Conservation (phyloP, 2,329 filamentous ascomycete genomes). For the Aspergillus calidoustus region DNA sequence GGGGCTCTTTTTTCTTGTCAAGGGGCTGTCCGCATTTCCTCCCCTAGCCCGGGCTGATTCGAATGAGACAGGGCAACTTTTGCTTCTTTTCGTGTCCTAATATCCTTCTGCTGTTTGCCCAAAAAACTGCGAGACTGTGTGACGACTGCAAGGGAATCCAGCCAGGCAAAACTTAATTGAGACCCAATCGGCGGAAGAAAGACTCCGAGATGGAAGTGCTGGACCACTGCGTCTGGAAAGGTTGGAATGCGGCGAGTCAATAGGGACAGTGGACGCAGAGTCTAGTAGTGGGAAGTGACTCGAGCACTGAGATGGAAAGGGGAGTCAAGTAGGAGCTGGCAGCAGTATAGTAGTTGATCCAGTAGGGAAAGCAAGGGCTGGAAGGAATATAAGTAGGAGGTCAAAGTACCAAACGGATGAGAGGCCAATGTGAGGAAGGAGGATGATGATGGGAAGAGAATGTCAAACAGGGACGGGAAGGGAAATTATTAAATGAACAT, state of each 20-base stretch:
- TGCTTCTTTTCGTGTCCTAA: constrained; percentile 11
- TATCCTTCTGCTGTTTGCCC: constrained; percentile 15
- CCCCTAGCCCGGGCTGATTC: constrained; percentile 22
- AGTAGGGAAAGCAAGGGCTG: constrained; percentile 17
- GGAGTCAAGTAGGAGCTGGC: not conserved
- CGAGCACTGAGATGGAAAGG: not conserved
- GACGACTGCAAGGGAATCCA: constrained; percentile 25
- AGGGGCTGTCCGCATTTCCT: constrained; percentile 29
- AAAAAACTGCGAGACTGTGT: constrained; percentile 17
- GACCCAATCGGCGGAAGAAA: constrained; percentile 20
- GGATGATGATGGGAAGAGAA: constrained; percentile 15
- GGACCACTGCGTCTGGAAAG: not conserved
- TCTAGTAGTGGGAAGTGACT: constrained; percentile 2
- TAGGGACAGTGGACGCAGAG: constrained; percentile 4
- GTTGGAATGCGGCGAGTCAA: not conserved
- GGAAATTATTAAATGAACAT: constrained; percentile 35
- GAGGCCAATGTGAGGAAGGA: not conserved
- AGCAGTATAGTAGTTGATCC: not conserved
- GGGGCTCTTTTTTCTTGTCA: constrained; percentile 19
- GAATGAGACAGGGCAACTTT: constrained; percentile 7
- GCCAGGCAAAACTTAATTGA: constrained; percentile 21
- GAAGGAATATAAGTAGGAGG: constrained; percentile 13
- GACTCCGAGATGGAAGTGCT: not conserved
- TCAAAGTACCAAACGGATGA: constrained; percentile 2
- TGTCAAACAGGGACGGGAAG: constrained; percentile 31